Conservation (phyloP, 805 yeast species). For the Saturnispora silvae region DNA sequence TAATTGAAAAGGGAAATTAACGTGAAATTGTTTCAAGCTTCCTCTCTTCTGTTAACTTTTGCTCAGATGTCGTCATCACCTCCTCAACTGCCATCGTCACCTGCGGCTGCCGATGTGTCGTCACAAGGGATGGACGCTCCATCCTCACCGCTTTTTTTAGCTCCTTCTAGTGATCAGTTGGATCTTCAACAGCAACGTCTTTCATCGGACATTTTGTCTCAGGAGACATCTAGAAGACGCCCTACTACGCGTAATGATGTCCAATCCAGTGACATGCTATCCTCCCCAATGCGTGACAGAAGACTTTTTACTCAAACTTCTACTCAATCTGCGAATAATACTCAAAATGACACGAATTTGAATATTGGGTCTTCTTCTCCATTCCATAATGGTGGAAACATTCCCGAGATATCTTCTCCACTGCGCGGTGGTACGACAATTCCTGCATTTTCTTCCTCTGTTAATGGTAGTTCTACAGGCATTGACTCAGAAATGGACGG, state of each 20-base stretch:
- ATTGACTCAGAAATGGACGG: conserved; percentile 5
- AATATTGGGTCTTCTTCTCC: conserved; percentile 6
- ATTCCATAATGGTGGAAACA: not conserved
- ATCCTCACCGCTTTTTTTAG: conserved; percentile 10
- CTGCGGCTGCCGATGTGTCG: conserved; percentile 5
- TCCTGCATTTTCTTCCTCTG: conserved; percentile 14
- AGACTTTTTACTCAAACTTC: conserved; percentile 28
- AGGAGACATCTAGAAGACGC: conserved; percentile 31
- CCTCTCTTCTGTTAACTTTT: no score
- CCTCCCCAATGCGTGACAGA: conserved; percentile 60
- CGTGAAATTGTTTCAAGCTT: no score
- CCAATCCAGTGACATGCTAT: conserved; percentile 53
- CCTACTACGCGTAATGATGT: conserved; percentile 64
- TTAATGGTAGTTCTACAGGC: conserved; percentile 3
- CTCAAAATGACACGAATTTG: no score
- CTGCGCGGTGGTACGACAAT: conserved; percentile 10
- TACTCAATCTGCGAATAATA: not conserved
- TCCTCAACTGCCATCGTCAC: conserved; percentile 10
- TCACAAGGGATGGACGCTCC: conserved; percentile 14
- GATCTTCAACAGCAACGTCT: not conserved
- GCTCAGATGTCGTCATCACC: conserved; percentile 12
- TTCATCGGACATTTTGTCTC: not conserved
- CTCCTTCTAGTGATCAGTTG: conserved; percentile 22
- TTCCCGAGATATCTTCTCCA: conserved; percentile 9
- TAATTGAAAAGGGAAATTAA: not conserved